Base-by-base conservation (phyloP, 345 rosid species). In the Noccaea bulbosa region DNA sequence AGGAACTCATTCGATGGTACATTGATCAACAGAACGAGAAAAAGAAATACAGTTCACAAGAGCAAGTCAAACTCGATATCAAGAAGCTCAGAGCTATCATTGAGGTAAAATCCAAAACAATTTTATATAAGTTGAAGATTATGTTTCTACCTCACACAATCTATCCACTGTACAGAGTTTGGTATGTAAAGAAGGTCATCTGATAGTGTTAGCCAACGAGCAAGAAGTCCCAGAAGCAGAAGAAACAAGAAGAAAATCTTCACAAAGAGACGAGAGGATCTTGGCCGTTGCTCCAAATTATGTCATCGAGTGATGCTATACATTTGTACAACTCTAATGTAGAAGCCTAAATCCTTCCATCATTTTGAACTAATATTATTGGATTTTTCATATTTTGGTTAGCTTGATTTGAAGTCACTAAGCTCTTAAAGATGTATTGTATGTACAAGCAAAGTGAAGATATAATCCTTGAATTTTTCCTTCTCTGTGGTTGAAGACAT, bases 271-370 rank as follows among this genome's bases (percentile, higher is more conserved):
- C 11, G 84, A 82, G 79, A 84, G 97, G 75, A 91, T 91, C 49
- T 76, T 93, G 71, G 95, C 91, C 1, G 98, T 91, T 60, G 90
- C 94, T 59, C 96, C 98, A 11, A 93, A 93, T 72, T 93, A 82
- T 65, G 88, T 86, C 32, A 78, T 84, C 7, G 98, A 93, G 39
- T 93, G 82, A 84, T 71, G 40, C 61, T 59, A n/a, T n/a, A 30
- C 5, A 48, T 58, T 70, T 70, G 53, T 70, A 50, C 24, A 27
- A 27, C 6, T 22, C 38, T 1, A 39, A 40, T 24, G 43, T 60
- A 60, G 24, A 41, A 50, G 11, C 5, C 11, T 15, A 33, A 47
- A 38, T 0, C 15, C 55, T 15, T 46, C 16, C 4, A 12, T 43
- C 30, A 43, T 52, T 62, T 4, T 39, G 7, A 27, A 60, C 74